These are phyloP conservation scores for Cercospora janseana DNA, from an alignment of 2,329 filamentous ascomycete genomes.

Conservation along the genomic window DNA sequence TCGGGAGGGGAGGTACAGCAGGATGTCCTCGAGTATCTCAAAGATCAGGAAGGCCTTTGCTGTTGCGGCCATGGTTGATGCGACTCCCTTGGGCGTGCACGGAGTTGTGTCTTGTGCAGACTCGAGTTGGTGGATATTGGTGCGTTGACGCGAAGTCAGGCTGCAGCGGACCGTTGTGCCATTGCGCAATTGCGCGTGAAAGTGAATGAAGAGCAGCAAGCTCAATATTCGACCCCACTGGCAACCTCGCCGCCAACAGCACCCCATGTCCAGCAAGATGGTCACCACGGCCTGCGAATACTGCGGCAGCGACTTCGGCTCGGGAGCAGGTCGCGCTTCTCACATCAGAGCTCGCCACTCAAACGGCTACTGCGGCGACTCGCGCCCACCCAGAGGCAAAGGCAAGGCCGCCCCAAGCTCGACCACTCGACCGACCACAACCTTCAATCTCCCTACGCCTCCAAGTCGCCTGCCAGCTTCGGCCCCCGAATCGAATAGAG, in stretches of 20 bases:
- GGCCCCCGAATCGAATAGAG: too few species aligned
- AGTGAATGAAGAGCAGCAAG: background rate
- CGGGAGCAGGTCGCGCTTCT: conserved; percentile 3
- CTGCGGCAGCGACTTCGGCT: conserved; percentile 1
- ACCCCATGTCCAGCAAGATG: background rate
- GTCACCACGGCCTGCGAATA: conserved; percentile 1
- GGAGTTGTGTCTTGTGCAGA: too few species aligned
- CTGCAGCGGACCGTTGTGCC: background rate
- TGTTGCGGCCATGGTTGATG: background rate
- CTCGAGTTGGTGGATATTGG: background rate
- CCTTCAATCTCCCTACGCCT: too few species aligned
- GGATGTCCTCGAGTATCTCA: conserved; percentile 13
- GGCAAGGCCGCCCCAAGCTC: background rate
- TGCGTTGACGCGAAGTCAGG: background rate
- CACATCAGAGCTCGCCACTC: conserved; percentile 7
- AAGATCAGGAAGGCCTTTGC: background rate
- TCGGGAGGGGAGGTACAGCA: background rate
- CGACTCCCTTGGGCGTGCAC: too few species aligned
- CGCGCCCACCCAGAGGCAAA: too few species aligned
- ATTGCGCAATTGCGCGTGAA: background rate
- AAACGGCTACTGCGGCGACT: conserved; percentile 6
- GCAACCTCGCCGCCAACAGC: background rate
- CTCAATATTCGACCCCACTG: too few species aligned
- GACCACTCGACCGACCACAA: background rate
- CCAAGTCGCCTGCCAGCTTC: too few species aligned